Evolutionary conservation across 1,284 basidiomycete species (phyloP), one percentile per base, ranked within the genome.

Genomic region (Ustilago nuda): DNA sequence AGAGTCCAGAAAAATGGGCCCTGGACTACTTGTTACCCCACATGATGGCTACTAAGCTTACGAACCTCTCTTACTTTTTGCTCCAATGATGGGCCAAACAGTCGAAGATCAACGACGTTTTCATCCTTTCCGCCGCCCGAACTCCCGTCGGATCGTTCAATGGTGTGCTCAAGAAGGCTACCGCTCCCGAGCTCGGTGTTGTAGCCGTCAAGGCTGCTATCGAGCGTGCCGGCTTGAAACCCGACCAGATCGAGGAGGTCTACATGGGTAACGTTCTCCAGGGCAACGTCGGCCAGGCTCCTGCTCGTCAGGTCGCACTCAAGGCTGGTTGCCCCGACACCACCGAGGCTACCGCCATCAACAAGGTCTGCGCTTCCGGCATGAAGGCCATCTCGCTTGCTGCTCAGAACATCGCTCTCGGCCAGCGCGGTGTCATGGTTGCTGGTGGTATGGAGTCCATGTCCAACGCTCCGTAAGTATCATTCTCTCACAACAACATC

Each of bases 311-410:
- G 80, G 87, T 87, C 58, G 86, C 81, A n/a, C 91, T 99, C 66
- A 94, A 96, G 87, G 94, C 96, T 30, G 96, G 96, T 1, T 85
- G 97, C 86, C 91, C 90, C 76, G 87, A 91, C 27, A 89, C 89
- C 70, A 95, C 95, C 41, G 97, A 99, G 88, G 95, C 95, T 19
- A 99, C 97, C 45, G 99, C 97, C 60, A 92, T 99, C 88, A 99
- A 99, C 87, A 88, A 86, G 94, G 87, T 88, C 50, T 88, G 87
- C 82, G 87, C 87, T 17, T 86, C 84, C 3, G 87, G 87, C 37
- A 87, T 88, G 86, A 88, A 88, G 83, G 82, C 86, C 11, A 85
- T 87, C 75, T 86, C 86, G 75, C 82, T 88, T 51, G 87, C 87
- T 37, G 76, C 87, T 43, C 87, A 88, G 77, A 87, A 83, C 81